Percentiles rank a stretch among this genome's conserved stretches.
Conservation (phyloP, 495 filamentous ascomycete genomes). For the Diplogelasinospora grovesii region DNA sequence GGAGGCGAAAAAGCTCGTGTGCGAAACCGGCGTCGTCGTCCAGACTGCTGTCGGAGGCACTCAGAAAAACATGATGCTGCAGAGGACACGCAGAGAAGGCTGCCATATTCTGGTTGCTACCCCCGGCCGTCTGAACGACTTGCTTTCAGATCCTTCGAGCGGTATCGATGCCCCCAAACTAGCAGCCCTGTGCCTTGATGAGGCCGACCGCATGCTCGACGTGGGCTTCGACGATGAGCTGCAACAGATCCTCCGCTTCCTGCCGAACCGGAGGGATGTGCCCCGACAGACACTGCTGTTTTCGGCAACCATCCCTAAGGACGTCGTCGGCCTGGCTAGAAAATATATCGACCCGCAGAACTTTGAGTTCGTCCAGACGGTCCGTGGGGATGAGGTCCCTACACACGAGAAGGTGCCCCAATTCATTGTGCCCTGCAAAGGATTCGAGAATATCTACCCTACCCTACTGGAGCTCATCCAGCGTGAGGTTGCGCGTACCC, state of each 20-base stretch:
- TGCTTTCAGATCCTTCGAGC: conserved; percentile 61
- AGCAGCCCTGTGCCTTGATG: conserved; percentile 80
- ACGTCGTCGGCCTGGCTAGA: conserved; percentile 74
- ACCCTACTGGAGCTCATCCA: conserved; percentile 67
- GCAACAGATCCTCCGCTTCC: conserved; percentile 53
- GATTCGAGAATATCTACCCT: conserved; percentile 72
- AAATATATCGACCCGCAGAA: conserved; percentile 42
- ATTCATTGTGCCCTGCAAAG: conserved; percentile 53
- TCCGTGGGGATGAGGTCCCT: conserved; percentile 68
- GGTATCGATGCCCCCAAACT: conserved; percentile 68
- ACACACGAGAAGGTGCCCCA: conserved; percentile 84
- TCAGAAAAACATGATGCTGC: conserved; percentile 57
- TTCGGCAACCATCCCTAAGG: conserved; percentile 82
- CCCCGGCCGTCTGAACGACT: conserved; percentile 80
- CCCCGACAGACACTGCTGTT: conserved; percentile 87
- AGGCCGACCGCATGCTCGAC: conserved; percentile 89
- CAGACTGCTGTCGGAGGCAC: conserved; percentile 89
- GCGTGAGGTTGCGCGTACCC: conserved; percentile 39
- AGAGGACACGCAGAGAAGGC: conserved; percentile 58
- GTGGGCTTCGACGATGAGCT: conserved; percentile 82
- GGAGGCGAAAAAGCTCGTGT: conserved; percentile 68
- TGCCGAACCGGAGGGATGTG: conserved; percentile 53
- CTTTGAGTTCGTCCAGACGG: conserved; percentile 79
- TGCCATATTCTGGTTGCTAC: conserved; percentile 90
- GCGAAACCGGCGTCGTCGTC: conserved; percentile 61